Conservation (phyloP, 305 asterid genomes). For the Solanum hybrid region DNA sequence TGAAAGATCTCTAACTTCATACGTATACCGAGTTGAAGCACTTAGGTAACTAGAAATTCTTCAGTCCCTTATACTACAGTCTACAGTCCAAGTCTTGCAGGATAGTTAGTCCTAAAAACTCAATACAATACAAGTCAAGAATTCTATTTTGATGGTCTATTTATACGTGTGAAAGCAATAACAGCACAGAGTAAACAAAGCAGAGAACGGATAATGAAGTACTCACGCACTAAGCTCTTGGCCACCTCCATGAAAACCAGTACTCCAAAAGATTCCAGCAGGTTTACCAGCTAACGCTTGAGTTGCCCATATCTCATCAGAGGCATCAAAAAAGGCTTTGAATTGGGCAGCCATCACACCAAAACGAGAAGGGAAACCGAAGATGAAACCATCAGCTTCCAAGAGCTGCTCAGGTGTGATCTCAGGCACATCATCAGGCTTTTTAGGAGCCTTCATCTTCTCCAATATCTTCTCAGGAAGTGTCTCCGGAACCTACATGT, state of each 20-base stretch:
- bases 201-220: background rate
- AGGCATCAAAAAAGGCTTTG: constrained; percentile 80
- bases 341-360: constrained; percentile 94
- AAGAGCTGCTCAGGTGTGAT: constrained; percentile 67
- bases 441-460: constrained; percentile 77
- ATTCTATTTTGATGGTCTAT: background rate
- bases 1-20: background rate
- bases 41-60: background rate
- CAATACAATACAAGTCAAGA: background rate
- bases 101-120: background rate
- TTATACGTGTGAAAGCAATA: background rate
- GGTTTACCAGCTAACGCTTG: constrained; percentile 96
- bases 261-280: constrained; percentile 93
- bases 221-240: constrained; percentile 91
- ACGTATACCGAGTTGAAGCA: background rate
- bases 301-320: constrained; percentile 52
- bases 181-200: background rate
- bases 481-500: constrained; percentile 69
- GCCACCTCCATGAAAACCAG: constrained; percentile 97
- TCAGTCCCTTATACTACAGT: background rate
- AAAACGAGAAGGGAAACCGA: constrained; percentile 84
- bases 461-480: constrained; percentile 49
- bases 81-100: background rate
- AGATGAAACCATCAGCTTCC: constrained; percentile 88
- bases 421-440: constrained; percentile 68